phyloP scores from a whole-genome alignment of 495 filamentous ascomycete genomes.

The Hyaloscypha variabilis region DNA sequence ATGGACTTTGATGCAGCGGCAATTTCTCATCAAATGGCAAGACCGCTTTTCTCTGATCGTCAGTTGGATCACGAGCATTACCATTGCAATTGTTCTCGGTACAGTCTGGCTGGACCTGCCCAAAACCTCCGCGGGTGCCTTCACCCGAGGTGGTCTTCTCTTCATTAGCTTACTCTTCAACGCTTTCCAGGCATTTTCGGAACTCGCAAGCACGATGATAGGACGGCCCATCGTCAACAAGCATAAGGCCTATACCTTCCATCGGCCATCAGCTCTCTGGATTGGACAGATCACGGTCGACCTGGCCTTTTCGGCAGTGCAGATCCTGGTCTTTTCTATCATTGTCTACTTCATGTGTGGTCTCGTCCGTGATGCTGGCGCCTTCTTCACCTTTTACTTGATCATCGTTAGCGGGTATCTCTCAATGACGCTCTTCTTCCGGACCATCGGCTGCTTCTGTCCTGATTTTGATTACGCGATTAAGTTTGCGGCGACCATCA shows the following conservation, averaged over 20 bases:
- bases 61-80: constrained; percentile 74
- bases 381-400: constrained; percentile 72
- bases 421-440: constrained; percentile 80
- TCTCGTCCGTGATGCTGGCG: constrained; percentile 67
- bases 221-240: constrained; percentile 77
- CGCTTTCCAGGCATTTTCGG: constrained; percentile 74
- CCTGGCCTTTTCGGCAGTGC: constrained; percentile 68
- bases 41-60: constrained; percentile 77
- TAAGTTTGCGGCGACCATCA: constrained; percentile 74
- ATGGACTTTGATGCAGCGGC: constrained; percentile 80
- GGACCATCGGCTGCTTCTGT: constrained; percentile 74
- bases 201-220: constrained; percentile 71
- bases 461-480: constrained; percentile 87
- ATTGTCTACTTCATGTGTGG: constrained; percentile 80
- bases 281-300: constrained; percentile 79
- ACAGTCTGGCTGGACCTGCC: constrained; percentile 75
- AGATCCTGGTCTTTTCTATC: constrained; percentile 72
- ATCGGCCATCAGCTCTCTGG: constrained; percentile 77
- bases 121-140: constrained; percentile 64
- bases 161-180: constrained; percentile 86
- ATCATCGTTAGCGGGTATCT: constrained; percentile 65
- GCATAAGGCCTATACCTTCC: constrained; percentile 84
- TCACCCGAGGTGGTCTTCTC: constrained; percentile 52
- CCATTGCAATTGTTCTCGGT: constrained; percentile 76
- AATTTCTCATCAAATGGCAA: constrained; percentile 83